phyloP scores from a whole-genome alignment of 2,329 filamentous ascomycete genomes.

The Sporothrix globosa region DNA sequence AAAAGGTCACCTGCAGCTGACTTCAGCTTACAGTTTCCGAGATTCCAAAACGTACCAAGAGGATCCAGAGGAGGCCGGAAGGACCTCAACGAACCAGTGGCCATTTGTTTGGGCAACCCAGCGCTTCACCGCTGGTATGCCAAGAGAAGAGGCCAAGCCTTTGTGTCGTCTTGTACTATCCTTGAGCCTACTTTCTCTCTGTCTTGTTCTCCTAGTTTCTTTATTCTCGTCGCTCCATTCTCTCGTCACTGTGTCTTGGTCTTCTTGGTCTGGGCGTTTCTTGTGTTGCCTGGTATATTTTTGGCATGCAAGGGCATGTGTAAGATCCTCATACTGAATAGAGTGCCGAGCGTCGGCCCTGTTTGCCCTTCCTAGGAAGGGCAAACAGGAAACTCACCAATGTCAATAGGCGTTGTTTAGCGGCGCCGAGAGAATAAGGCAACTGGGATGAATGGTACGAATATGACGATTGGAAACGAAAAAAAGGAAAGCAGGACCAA shows the following conservation, averaged over 20 bases:
- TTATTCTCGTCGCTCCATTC: neutral
- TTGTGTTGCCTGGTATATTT: slow-evolving; percentile 18
- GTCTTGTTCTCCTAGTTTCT: neutral
- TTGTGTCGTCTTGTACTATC: slow-evolving; percentile 6
- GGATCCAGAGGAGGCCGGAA: neutral
- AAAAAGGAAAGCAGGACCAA: neutral
- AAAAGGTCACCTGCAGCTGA: slow-evolving; percentile 5
- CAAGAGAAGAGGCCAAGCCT: slow-evolving; percentile 30
- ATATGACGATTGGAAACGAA: neutral
- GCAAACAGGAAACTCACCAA: neutral
- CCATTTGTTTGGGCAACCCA: slow-evolving; percentile 24
- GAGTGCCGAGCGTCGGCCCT: no score
- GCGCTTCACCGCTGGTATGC: slow-evolving; percentile 28
- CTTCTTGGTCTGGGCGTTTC: neutral
- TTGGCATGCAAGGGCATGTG: slow-evolving; percentile 15
- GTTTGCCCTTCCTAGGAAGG: neutral
- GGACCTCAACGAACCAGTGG: slow-evolving; percentile 1
- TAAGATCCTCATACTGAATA: neutral
- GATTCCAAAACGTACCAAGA: neutral
- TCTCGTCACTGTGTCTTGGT: slow-evolving; percentile 9
- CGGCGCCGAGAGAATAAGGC: slow-evolving; percentile 5
- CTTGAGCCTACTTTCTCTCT: neutral
- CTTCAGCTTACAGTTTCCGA: neutral
- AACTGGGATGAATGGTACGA: neutral
- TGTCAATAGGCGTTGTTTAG: slow-evolving; percentile 18